A percentile compares a stretch with the other conserved stretches of the same genome.
Conservation (phyloP, 164 flowering plant species). For the Annona cherimola region DNA sequence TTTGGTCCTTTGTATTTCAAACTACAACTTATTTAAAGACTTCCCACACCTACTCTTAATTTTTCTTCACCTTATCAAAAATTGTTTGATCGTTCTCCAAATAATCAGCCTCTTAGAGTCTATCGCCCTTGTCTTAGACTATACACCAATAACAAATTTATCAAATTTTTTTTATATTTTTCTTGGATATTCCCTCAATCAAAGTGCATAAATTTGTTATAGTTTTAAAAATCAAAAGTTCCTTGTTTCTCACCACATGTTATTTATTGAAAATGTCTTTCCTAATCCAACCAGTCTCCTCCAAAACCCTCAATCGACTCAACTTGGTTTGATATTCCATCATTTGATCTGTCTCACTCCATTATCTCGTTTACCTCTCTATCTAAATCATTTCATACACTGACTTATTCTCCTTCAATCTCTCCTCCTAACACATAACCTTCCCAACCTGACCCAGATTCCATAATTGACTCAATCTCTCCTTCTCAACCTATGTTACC, state of each 20-base stretch:
- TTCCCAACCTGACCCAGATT: neutral
- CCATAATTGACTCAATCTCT: neutral
- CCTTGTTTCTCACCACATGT: neutral
- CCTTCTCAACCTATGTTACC: neutral
- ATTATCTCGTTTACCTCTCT: neutral
- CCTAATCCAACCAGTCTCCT: neutral
- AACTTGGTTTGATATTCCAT: neutral
- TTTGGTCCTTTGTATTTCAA: neutral
- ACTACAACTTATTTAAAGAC: neutral
- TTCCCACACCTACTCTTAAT: neutral
- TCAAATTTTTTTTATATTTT: neutral
- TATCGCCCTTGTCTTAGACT: neutral
- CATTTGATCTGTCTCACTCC: neutral
- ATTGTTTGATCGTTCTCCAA: too few species aligned
- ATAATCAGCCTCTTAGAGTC: neutral
- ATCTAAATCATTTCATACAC: neutral
- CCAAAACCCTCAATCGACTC: too few species aligned
- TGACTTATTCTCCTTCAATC: too few species aligned
- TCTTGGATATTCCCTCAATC: conserved; percentile 3
- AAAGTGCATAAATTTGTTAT: neutral
- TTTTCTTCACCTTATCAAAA: neutral
- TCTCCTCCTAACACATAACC: neutral
- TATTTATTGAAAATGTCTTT: neutral
- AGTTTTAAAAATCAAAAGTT: neutral
- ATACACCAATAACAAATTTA: neutral